phyloP scores from a whole-genome alignment of 257 asterid genomes.

The Cynanchum wilfordii region DNA sequence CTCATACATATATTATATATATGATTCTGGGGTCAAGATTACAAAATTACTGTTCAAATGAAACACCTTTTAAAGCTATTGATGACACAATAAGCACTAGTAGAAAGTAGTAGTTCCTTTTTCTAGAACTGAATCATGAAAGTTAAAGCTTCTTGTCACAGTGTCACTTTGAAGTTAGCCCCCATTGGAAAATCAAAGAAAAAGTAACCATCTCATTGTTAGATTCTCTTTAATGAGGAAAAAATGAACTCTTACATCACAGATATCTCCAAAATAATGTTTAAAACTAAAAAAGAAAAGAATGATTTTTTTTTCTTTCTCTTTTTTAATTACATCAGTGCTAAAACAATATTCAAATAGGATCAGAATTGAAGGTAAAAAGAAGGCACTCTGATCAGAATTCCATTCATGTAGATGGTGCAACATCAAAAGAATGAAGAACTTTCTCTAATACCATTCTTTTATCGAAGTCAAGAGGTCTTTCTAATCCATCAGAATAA shows the following conservation, averaged over 20 bases:
- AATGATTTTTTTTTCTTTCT: no score
- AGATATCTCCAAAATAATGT: neutral
- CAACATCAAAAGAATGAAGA: constrained; percentile 70
- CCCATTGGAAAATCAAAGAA: neutral
- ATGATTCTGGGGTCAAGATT: neutral
- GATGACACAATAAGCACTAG: neutral
- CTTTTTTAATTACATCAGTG: neutral
- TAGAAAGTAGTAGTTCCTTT: neutral
- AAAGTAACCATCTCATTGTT: neutral
- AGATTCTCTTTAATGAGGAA: neutral
- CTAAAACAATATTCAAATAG: neutral
- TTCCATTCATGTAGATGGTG: constrained; percentile 33
- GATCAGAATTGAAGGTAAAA: neutral
- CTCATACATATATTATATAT: neutral
- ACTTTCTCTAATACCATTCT: constrained; percentile 61
- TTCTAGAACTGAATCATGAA: neutral
- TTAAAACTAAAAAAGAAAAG: neutral
- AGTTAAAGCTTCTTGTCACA: neutral
- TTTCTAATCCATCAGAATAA: constrained; percentile 58
- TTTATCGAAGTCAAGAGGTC: constrained; percentile 46
- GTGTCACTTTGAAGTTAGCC: neutral
- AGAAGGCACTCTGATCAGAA: neutral
- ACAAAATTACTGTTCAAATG: neutral
- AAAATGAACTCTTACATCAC: neutral
- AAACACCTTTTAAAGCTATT: neutral